A percentile compares a stretch with the other conserved stretches of the same genome.
Conservation (phyloP, 1,139 yeast genomes). For the Pichia sp. region DNA sequence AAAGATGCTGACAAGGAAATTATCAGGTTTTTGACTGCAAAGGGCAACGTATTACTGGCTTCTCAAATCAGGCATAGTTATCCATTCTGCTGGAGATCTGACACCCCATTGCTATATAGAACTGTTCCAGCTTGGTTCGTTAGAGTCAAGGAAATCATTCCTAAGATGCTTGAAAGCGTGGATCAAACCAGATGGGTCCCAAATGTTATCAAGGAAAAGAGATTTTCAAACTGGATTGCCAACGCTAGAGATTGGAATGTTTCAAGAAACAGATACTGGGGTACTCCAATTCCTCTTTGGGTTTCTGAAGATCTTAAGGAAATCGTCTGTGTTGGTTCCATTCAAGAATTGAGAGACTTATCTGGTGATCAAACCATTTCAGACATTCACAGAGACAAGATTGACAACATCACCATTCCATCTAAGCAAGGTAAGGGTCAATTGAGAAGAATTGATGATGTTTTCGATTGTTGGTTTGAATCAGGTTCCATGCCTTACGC, state of each 20-base stretch:
- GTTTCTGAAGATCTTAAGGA: conserved; percentile 90
- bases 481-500: conserved; percentile 99
- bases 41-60: conserved; percentile 69
- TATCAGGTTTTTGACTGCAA: conserved; percentile 74
- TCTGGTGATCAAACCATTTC: conserved; percentile 78
- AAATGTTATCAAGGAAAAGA: conserved; percentile 77
- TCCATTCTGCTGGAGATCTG: conserved; percentile 99
- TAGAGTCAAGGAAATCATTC: conserved; percentile 78
- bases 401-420: conserved; percentile 90
- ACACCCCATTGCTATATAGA: conserved; percentile 92
- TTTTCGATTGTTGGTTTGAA: conserved; percentile 99
- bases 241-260: conserved; percentile 99
- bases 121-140: conserved; percentile 99
- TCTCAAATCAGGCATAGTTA: conserved; percentile 91
- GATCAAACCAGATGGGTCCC: conserved; percentile 96
- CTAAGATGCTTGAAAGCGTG: conserved; percentile 83
- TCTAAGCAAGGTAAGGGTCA: conserved; percentile 86
- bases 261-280: conserved; percentile 99
- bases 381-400: conserved; percentile 89
- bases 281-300: conserved; percentile 98
- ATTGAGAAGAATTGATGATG: conserved; percentile 91
- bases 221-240: conserved; percentile 96
- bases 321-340: conserved; percentile 87
- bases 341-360: conserved; percentile 76
- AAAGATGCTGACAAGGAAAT: conserved; percentile 94